Evolutionary conservation across 2,329 filamentous ascomycete species (phyloP).

Genomic region (Metarhizium brunneum): DNA sequence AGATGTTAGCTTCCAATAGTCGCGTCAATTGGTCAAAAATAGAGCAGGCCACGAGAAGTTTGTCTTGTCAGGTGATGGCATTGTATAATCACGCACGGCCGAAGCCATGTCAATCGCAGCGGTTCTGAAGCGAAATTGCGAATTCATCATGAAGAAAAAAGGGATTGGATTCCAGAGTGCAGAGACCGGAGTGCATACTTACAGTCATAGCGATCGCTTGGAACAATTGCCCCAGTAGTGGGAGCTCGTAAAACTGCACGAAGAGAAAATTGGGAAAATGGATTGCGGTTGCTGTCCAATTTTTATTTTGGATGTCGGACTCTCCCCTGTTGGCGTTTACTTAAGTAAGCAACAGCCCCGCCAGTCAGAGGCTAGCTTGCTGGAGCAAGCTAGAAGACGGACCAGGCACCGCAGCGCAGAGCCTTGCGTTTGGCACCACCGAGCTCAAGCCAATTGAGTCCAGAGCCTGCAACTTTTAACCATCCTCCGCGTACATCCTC

Average conservation of each 20-base stretch:
- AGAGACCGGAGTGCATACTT: slow-evolving; percentile 15
- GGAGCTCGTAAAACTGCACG: not conserved
- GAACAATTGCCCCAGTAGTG: slow-evolving; percentile 2
- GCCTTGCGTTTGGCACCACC: not conserved
- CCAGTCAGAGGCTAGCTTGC: slow-evolving; percentile 6
- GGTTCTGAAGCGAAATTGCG: slow-evolving; percentile 38
- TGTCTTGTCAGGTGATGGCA: slow-evolving; percentile 28
- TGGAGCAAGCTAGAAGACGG: not conserved
- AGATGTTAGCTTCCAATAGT: slow-evolving; percentile 3
- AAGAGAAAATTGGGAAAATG: not conserved
- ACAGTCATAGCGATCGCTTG: slow-evolving; percentile 25
- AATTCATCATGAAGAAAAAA: slow-evolving; percentile 28
- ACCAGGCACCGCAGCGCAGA: not conserved
- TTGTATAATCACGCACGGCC: slow-evolving; percentile 33
- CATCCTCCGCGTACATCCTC: not conserved
- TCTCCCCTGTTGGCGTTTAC: slow-evolving; percentile 1
- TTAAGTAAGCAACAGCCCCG: slow-evolving; percentile 7
- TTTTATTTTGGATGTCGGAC: not conserved
- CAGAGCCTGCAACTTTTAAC: not conserved
- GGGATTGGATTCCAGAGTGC: not conserved
- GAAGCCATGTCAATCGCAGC: slow-evolving; percentile 39
- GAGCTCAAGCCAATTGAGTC: too few relatives aligned
- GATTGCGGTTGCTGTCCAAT: not conserved
- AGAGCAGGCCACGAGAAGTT: not conserved
- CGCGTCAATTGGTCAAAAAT: not conserved